Evolutionary conservation across 2,329 filamentous ascomycete genomes (phyloP).

Genomic region (Fusarium tanahbumbuense): DNA sequence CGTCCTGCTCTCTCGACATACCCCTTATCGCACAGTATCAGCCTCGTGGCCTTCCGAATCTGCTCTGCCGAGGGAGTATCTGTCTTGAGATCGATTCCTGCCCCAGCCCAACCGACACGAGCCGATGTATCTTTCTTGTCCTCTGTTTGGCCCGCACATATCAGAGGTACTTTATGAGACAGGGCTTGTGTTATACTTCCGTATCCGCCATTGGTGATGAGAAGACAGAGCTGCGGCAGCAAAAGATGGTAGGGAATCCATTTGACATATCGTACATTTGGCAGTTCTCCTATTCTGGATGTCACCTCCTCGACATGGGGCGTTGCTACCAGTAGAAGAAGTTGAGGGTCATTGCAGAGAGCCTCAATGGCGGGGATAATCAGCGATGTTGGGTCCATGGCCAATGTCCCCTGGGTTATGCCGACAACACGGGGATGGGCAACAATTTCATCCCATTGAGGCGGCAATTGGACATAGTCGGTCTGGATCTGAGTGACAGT

Average conservation of each 20-base stretch:
- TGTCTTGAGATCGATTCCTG: constrained; percentile 53
- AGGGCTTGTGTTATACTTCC: constrained; percentile 53
- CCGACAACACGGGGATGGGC: constrained; percentile 48
- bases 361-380: constrained; percentile 54
- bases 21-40: constrained; percentile 41
- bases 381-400: constrained; percentile 52
- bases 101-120: constrained; percentile 48
- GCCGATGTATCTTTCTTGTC: constrained; percentile 54
- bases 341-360: constrained; percentile 43
- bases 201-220: constrained; percentile 54
- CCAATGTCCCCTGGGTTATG: constrained; percentile 55
- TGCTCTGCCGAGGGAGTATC: constrained; percentile 47
- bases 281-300: constrained; percentile 28
- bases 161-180: constrained; percentile 50
- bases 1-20: constrained; percentile 41
- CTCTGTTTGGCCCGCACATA: constrained; percentile 53
- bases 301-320: constrained; percentile 47
- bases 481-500: constrained; percentile 45
- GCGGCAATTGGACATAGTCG: constrained; percentile 41
- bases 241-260: constrained; percentile 54
- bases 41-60: constrained; percentile 43
- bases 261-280: constrained; percentile 48
- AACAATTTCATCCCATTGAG: constrained; percentile 50
- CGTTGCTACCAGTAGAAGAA: constrained; percentile 51
- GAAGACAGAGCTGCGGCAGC: constrained; percentile 49